A percentile compares a stretch with the other conserved stretches of the same genome.
phyloP scores from a whole-genome alignment of 306 rosid genomes.

The Vachellia collinsii region DNA sequence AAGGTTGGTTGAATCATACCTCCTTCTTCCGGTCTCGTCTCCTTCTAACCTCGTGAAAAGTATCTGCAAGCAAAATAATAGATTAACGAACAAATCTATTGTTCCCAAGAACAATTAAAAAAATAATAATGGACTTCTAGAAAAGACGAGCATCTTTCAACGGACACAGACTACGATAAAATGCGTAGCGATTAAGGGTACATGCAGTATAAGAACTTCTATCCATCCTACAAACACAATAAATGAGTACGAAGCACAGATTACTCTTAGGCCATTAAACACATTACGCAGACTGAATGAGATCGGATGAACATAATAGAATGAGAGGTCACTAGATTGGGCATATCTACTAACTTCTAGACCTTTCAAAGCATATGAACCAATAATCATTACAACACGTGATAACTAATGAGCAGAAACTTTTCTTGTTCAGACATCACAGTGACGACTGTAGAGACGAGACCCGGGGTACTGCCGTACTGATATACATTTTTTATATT shows the following conservation, averaged over 20 bases:
- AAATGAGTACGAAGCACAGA: not conserved
- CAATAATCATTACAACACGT: not conserved
- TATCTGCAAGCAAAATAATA: constrained; percentile 57
- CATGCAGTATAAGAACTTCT: not conserved
- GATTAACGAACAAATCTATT: not conserved
- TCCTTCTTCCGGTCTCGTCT: constrained; percentile 77
- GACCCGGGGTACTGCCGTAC: not conserved
- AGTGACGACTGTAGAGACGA: not conserved
- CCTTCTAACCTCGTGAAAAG: constrained; percentile 80
- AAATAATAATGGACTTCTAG: not conserved
- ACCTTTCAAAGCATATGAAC: not conserved
- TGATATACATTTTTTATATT: not conserved
- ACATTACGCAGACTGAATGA: not conserved
- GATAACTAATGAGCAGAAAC: not conserved
- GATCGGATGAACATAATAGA: not conserved
- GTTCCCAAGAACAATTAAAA: not conserved
- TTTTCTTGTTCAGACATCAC: not conserved
- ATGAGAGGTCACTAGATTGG: not conserved
- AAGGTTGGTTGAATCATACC: constrained; percentile 43
- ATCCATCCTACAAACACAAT: not conserved
- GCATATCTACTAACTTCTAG: constrained; percentile 3
- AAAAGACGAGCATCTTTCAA: not conserved
- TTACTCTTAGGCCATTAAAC: not conserved
- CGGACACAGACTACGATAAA: not conserved
- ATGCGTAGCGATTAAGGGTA: not conserved